Evolutionary conservation across 306 rosid species (phyloP).

Genomic region (Malus sylvestris): DNA sequence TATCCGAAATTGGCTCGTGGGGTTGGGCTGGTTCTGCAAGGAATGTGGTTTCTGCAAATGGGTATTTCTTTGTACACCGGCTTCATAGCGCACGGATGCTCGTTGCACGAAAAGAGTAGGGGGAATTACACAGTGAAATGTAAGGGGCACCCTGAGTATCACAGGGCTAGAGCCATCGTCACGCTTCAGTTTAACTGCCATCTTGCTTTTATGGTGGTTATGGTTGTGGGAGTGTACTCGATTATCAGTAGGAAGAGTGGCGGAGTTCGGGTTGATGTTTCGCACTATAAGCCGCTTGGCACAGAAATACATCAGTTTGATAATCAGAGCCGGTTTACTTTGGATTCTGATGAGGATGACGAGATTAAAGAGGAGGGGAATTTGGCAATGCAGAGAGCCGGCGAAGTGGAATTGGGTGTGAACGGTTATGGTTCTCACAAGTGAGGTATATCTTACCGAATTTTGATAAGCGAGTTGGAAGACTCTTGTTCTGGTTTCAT

Average conservation of each 20-base stretch:
- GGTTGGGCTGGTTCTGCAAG: constrained; percentile 61
- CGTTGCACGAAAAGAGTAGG: constrained; percentile 44
- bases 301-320: constrained; percentile 42
- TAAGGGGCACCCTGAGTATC: constrained; percentile 65
- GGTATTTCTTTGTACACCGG: constrained; percentile 55
- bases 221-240: constrained; percentile 40
- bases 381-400: constrained; percentile 26
- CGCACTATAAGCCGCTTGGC: constrained; percentile 44
- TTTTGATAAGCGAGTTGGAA: constrained; percentile 18
- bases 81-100: constrained; percentile 59
- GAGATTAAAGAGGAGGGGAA: constrained; percentile 30
- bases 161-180: constrained; percentile 83
- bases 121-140: constrained; percentile 73
- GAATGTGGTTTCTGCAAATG: constrained; percentile 79
- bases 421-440: constrained; percentile 46
- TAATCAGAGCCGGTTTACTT: constrained; percentile 40
- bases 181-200: constrained; percentile 95
- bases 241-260: constrained; percentile 7
- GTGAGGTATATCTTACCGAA: constrained; percentile 22
- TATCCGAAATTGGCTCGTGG: constrained; percentile 55
- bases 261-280: constrained; percentile 16
- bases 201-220: constrained; percentile 57
- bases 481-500: constrained; percentile 1
- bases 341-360: constrained; percentile 58
- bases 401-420: constrained; percentile 28